Percentiles rank a stretch among this genome's conserved stretches.
Evolutionary conservation across 208 protist genomes (phyloP).

Genomic region (Leptomonas seymouri): DNA sequence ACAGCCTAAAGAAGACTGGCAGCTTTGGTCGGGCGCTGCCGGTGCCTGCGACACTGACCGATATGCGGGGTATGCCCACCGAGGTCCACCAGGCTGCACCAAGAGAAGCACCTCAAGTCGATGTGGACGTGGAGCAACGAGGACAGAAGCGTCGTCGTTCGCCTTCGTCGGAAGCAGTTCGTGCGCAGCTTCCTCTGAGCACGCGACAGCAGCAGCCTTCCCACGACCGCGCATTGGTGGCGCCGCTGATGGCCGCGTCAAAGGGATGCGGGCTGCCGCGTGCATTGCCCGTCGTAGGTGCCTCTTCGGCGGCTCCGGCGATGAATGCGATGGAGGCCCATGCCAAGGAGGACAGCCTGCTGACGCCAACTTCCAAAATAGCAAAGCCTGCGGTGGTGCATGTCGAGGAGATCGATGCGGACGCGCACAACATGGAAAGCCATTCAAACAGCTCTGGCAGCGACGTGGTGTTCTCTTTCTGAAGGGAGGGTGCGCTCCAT

Average conservation of each 20-base stretch:
- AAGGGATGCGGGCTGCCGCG: no score
- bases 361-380: neutral
- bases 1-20: neutral
- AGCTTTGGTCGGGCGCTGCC: neutral
- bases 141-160: slow-evolving; percentile 11
- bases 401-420: neutral
- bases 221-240: neutral
- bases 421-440: neutral
- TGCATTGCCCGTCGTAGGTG: no score
- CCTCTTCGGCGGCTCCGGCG: neutral
- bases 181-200: neutral
- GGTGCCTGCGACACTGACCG: neutral
- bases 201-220: neutral
- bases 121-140: neutral
- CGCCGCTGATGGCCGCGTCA: neutral
- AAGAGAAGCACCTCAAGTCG: neutral
- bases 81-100: neutral
- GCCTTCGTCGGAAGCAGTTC: neutral
- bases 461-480: slow-evolving; percentile 9
- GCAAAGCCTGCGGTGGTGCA: neutral
- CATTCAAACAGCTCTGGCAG: neutral
- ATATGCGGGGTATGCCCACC: neutral
- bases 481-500: neutral
- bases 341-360: neutral
- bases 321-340: neutral